Conservation (phyloP, 805 yeast species). For the Metschnikowia orientalis region DNA sequence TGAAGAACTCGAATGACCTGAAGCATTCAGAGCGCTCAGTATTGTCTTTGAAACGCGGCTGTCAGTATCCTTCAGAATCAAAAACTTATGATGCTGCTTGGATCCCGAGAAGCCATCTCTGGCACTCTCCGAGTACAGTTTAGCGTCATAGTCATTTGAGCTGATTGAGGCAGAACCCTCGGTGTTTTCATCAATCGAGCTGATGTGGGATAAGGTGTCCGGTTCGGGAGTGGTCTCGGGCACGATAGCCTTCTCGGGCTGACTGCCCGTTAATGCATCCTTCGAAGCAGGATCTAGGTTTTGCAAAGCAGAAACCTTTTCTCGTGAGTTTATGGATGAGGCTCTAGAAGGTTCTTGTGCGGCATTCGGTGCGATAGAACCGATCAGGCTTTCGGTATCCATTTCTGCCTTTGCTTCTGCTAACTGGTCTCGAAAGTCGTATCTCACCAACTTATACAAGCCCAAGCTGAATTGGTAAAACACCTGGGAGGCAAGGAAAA, state of each 20-base stretch:
- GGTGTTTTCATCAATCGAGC: no score
- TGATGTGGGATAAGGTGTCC: no score
- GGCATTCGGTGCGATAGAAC: neutral
- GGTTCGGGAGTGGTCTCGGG: no score
- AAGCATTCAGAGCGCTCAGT: slow-evolving; percentile 1
- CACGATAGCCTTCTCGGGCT: no score
- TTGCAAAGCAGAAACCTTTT: no score
- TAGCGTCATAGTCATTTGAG: slow-evolving; percentile 1
- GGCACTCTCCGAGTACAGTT: slow-evolving; percentile 3
- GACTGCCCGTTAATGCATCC: neutral
- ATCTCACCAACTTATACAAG: slow-evolving; percentile 60
- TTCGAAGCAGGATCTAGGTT: neutral
- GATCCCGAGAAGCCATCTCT: slow-evolving; percentile 1
- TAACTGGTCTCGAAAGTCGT: slow-evolving; percentile 55
- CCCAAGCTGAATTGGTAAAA: slow-evolving; percentile 74
- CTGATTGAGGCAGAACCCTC: slow-evolving; percentile 2
- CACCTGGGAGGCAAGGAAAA: slow-evolving; percentile 66
- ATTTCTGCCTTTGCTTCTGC: slow-evolving; percentile 4
- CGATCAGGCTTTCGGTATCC: neutral
- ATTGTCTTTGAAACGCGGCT: slow-evolving; percentile 6
- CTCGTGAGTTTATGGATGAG: no score
- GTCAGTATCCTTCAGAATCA: slow-evolving; percentile 12
- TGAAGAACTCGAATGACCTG: slow-evolving; percentile 1
- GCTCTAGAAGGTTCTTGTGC: no score
- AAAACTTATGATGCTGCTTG: slow-evolving; percentile 22